phyloP scores from a whole-genome alignment of 2,329 filamentous ascomycete genomes.

The Orbilia quercus region DNA sequence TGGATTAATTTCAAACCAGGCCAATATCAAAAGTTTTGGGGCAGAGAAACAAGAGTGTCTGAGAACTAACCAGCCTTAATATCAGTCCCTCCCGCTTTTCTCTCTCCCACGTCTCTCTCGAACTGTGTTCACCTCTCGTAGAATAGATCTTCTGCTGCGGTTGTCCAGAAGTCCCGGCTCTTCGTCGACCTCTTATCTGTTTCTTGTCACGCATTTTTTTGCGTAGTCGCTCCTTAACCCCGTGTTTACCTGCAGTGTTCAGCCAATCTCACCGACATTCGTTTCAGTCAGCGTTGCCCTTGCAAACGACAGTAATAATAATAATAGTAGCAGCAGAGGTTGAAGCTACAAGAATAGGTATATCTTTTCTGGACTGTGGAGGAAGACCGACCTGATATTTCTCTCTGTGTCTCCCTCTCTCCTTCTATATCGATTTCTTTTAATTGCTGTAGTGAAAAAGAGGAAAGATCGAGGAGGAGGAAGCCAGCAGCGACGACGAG shows the following conservation, averaged over 20 bases:
- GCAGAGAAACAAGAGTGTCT: slow-evolving; percentile 56
- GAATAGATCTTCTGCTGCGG: slow-evolving; percentile 29
- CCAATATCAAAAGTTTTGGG: slow-evolving; percentile 53
- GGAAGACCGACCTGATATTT: neutral
- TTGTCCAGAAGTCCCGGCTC: slow-evolving; percentile 23
- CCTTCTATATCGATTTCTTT: too few species aligned
- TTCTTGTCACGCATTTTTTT: slow-evolving; percentile 39
- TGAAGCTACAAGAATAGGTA: too few species aligned
- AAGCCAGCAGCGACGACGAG: slow-evolving; percentile 6
- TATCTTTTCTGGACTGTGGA: neutral
- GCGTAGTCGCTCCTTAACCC: slow-evolving; percentile 52
- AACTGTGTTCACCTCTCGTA: slow-evolving; percentile 31
- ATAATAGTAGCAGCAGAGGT: too few species aligned
- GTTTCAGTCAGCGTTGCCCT: slow-evolving; percentile 19
- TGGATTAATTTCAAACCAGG: slow-evolving; percentile 56
- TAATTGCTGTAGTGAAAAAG: neutral
- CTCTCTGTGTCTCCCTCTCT: neutral
- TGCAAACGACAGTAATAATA: neutral
- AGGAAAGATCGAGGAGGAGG: neutral
- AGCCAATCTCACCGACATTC: slow-evolving; percentile 48
- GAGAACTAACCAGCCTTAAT: slow-evolving; percentile 55
- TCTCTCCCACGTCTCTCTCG: slow-evolving; percentile 36
- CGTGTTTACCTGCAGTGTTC: slow-evolving; percentile 31
- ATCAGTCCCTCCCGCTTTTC: slow-evolving; percentile 54
- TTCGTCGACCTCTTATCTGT: slow-evolving; percentile 40